Evolutionary conservation across 1,139 yeast species (phyloP), one percentile per base, ranked within the genome.

Genomic region (Kodamaea ohmeri): DNA sequence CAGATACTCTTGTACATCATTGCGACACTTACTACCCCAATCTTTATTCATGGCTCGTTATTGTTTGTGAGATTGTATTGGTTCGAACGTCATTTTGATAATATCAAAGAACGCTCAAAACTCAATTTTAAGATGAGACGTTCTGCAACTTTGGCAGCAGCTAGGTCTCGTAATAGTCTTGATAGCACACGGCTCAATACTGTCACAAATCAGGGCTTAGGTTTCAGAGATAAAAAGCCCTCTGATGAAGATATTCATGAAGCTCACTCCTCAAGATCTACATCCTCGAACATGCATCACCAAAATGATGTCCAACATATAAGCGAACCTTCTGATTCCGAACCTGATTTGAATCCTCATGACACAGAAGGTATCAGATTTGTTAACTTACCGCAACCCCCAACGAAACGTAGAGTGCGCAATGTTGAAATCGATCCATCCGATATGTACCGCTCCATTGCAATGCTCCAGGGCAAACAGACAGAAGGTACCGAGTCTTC

Each of bases 51-150:
- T 58, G 80, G 95, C 1, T 74, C 80, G 1, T 66, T 92, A 30
- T 80, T 88, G 14, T 80, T 88, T 49, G 68, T 90, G n/a, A 72
- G 97, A 37, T 65, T 92, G 34, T 87, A 85, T 56, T 86, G 95
- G 85, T 92, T 87, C 60, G 96, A 90, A 56, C 75, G 89, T 46
- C 77, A 84, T 51, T 89, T 94, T 58, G 92, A 87, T 56, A 78
- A 83, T 48, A 90, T 94, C 53, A 83, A 83, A 48, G 78, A 73
- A 41, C 73, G 74, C 39, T 86, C 96, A 15, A 85, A 84, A 53
- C 57, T 77, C 46, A 83, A 89, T 54, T 83, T 80, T 55, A 76
- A 78, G 55, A 82, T 87, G 86, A 75, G 97, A 51, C 70, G 95
- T 41, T 76, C 86, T 0, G 86, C 86, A 25, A 87, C 95, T 1